A percentile compares a stretch with the other conserved stretches of the same genome.
phyloP scores from a whole-genome alignment of 371 early-diverging fungal species.

The Parasitella parasitica region DNA sequence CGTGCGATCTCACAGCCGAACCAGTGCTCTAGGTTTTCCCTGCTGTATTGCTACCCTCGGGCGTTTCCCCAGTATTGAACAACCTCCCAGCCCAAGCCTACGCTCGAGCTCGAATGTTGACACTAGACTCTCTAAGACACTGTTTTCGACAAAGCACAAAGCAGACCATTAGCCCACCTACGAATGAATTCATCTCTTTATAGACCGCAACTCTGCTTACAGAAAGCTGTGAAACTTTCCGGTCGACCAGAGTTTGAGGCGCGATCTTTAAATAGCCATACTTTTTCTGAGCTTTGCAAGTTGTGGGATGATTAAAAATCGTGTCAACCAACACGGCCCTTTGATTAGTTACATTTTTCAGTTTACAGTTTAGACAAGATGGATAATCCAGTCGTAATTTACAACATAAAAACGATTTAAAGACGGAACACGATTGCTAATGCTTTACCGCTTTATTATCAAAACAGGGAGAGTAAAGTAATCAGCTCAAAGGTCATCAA shows the following conservation, averaged over 20 bases:
- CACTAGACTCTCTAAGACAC: slow-evolving; percentile 57
- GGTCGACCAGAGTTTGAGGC: not conserved
- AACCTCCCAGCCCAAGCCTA: slow-evolving; percentile 47
- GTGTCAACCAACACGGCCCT: too few relatives aligned
- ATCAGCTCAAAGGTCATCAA: not conserved
- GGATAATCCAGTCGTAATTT: too few relatives aligned
- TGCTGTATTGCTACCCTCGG: slow-evolving; percentile 66
- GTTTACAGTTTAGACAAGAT: too few relatives aligned
- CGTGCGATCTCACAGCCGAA: slow-evolving; percentile 58
- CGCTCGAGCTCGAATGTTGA: slow-evolving; percentile 50
- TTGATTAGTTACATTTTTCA: too few relatives aligned
- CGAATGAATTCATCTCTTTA: slow-evolving; percentile 47
- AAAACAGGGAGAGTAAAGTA: too few relatives aligned
- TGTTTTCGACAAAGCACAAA: slow-evolving; percentile 42
- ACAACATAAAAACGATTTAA: too few relatives aligned
- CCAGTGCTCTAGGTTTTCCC: slow-evolving; percentile 61
- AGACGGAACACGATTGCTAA: too few relatives aligned
- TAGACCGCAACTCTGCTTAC: slow-evolving; percentile 43
- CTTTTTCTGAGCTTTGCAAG: not conserved
- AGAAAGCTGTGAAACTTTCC: slow-evolving; percentile 15
- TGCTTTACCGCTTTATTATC: too few relatives aligned
- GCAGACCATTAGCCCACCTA: slow-evolving; percentile 40
- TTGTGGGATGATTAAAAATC: not conserved
- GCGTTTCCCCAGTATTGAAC: slow-evolving; percentile 55
- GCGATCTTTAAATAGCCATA: not conserved